Conservation (phyloP, 148 eudicot genomes). For the Cornus suecica region DNA sequence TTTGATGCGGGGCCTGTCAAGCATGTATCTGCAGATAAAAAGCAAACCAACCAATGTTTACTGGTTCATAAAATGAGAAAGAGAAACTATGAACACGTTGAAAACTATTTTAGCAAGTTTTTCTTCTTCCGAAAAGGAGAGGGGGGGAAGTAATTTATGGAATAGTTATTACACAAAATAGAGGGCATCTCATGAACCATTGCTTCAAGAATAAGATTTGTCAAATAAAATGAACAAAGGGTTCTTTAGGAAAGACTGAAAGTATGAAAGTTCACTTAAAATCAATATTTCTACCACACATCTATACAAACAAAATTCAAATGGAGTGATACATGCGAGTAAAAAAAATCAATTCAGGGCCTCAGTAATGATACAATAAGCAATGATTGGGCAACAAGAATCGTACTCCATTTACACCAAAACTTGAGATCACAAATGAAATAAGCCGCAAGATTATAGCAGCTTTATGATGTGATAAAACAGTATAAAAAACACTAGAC, state of each 20-base stretch:
- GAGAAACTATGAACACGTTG: background rate
- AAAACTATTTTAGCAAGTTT: background rate
- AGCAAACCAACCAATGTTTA: constrained; percentile 2
- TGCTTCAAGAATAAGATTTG: background rate
- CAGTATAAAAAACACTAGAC: background rate
- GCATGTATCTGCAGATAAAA: constrained; percentile 53
- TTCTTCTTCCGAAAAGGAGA: background rate
- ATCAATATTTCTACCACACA: no score
- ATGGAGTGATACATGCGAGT: background rate
- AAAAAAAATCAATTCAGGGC: background rate
- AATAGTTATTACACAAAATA: background rate
- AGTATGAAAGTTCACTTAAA: background rate
- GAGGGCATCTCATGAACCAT: background rate
- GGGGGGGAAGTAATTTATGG: background rate
- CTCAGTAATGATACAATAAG: background rate
- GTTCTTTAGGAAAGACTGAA: background rate
- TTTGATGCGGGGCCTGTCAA: constrained; percentile 87
- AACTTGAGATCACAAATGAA: no score
- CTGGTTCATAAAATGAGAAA: background rate
- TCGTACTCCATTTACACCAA: no score
- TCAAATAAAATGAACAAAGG: background rate
- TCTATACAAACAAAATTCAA: no score
- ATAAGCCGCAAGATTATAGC: no score
- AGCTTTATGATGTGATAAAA: background rate
- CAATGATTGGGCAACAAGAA: no score